Conservation (phyloP, 495 filamentous ascomycete genomes). For the Chaetomium tenue region DNA sequence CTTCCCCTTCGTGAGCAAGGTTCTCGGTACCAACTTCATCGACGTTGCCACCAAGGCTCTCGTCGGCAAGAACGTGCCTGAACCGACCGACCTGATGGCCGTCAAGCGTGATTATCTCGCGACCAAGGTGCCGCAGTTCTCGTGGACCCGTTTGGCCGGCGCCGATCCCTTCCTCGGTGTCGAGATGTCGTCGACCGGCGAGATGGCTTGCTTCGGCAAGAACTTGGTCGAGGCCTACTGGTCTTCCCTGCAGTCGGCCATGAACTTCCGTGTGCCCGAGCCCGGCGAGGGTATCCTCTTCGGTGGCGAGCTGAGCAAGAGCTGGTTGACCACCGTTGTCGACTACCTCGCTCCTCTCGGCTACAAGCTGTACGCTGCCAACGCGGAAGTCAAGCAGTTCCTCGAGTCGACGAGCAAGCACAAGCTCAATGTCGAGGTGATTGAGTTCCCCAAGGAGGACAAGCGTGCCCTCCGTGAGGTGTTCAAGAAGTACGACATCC, state of each 20-base stretch:
- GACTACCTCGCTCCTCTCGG: slow-evolving; percentile 82
- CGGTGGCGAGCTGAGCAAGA: slow-evolving; percentile 73
- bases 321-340: slow-evolving; percentile 66
- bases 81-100: slow-evolving; percentile 84
- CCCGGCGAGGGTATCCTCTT: slow-evolving; percentile 92
- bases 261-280: slow-evolving; percentile 97
- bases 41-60: slow-evolving; percentile 94
- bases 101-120: slow-evolving; percentile 86
- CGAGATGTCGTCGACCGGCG: slow-evolving; percentile 95
- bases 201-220: slow-evolving; percentile 98
- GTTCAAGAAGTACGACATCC: slow-evolving; percentile 95
- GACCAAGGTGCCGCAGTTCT: slow-evolving; percentile 98
- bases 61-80: slow-evolving; percentile 79
- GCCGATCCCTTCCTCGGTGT: slow-evolving; percentile 97
- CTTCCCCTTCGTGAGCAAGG: slow-evolving; percentile 97
- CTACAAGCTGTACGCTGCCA: slow-evolving; percentile 91
- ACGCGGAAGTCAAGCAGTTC: slow-evolving; percentile 73
- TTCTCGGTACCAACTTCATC: slow-evolving; percentile 95
- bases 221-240: slow-evolving; percentile 96
- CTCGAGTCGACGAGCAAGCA: slow-evolving; percentile 68
- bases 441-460: slow-evolving; percentile 95
- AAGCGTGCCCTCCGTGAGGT: slow-evolving; percentile 93
- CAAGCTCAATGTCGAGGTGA: slow-evolving; percentile 74
- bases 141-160: slow-evolving; percentile 96
- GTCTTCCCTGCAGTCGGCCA: slow-evolving; percentile 91